Conservation (phyloP, 2,329 filamentous ascomycete species). For the Aureobasidium musti region DNA sequence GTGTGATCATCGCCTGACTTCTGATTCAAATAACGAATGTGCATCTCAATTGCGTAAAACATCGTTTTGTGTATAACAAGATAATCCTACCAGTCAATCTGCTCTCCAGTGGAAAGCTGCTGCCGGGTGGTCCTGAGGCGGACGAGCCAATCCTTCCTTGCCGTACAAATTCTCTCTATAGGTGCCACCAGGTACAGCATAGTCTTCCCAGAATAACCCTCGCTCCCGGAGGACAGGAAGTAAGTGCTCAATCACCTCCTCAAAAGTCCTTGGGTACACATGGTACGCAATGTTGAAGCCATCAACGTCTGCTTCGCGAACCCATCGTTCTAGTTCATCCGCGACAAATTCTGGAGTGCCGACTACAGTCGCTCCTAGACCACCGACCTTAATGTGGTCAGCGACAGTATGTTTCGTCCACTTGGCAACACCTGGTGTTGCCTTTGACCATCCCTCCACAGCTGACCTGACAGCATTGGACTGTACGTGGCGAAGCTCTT, state of each 20-base stretch:
- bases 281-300: conserved; percentile 74
- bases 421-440: conserved; percentile 57
- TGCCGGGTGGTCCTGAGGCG: conserved; percentile 34
- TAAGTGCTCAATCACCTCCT: conserved; percentile 61
- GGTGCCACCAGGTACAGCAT: conserved; percentile 15
- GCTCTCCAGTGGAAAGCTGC: conserved; percentile 30
- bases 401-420: conserved; percentile 74
- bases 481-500: conserved; percentile 64
- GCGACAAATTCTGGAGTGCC: conserved; percentile 67
- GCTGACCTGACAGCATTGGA: conserved; percentile 61
- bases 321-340: conserved; percentile 67
- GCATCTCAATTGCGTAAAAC: too few species aligned
- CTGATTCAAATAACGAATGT: too few species aligned
- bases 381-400: conserved; percentile 67
- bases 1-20: too few species aligned
- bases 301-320: conserved; percentile 68
- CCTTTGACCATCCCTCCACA: conserved; percentile 58
- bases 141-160: conserved; percentile 33
- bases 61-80: too few species aligned
- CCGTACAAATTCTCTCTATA: conserved; percentile 38
- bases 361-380: conserved; percentile 64
- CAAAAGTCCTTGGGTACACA: conserved; percentile 67
- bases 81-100: not conserved
- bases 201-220: conserved; percentile 38
- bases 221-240: conserved; percentile 43